phyloP scores from a whole-genome alignment of 345 rosid species.

The Schrenkiella parvula region DNA sequence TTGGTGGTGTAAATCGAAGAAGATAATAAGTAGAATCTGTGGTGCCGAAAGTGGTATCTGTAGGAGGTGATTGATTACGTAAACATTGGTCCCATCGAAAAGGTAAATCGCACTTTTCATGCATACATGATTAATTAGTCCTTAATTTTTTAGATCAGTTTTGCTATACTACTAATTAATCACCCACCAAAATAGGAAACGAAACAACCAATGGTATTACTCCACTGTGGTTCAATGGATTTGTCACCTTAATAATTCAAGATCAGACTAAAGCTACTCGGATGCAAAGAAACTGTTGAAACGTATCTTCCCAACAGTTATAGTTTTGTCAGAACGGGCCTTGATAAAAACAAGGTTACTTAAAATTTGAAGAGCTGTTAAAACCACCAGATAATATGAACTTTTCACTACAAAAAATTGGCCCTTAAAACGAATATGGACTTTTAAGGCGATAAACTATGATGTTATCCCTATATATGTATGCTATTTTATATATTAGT shows the following conservation, averaged over 20 bases:
- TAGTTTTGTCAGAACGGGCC: too few relatives aligned
- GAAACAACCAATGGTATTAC: neutral
- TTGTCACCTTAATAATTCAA: neutral
- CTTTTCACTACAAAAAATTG: too few relatives aligned
- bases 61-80: neutral
- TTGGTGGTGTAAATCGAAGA: neutral
- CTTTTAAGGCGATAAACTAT: too few relatives aligned
- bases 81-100: neutral
- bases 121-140: neutral
- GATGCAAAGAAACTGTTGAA: neutral
- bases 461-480: too few relatives aligned
- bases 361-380: too few relatives aligned
- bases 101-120: neutral
- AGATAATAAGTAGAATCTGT: neutral
- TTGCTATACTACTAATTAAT: neutral
- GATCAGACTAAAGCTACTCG: neutral
- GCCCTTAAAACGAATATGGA: too few relatives aligned
- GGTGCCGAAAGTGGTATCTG: slow-evolving; percentile 1
- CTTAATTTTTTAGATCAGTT: neutral
- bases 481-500: too few relatives aligned
- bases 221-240: neutral
- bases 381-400: too few relatives aligned
- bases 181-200: neutral
- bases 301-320: neutral
- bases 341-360: too few relatives aligned